phyloP scores from a whole-genome alignment of 176 grass and related monocot genomes.

The Otatea glauca region DNA sequence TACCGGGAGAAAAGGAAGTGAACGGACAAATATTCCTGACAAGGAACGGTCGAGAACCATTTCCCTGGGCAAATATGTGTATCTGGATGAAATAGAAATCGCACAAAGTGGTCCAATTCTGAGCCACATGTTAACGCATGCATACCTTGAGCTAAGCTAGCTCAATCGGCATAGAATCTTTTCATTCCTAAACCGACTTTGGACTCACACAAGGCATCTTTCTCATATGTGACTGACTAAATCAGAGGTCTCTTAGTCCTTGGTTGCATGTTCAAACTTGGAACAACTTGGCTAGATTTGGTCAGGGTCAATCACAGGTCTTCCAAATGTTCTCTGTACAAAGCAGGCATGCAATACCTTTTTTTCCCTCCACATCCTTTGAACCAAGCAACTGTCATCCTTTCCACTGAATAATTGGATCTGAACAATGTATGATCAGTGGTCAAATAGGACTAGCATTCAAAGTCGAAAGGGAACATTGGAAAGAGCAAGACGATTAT shows the following conservation, averaged over 20 bases:
- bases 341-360: background rate
- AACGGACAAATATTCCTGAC: background rate
- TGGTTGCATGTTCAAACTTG: background rate
- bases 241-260: background rate
- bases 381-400: background rate
- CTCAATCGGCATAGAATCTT: background rate
- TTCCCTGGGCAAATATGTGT: background rate
- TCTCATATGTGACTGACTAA: background rate
- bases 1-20: background rate
- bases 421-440: background rate
- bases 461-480: slow-evolving; percentile 18
- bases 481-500: background rate
- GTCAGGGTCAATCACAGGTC: background rate
- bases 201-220: background rate
- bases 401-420: background rate
- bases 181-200: background rate
- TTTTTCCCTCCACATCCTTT: background rate
- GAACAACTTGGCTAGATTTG: background rate
- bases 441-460: background rate
- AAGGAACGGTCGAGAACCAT: background rate
- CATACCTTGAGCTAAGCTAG: background rate
- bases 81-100: background rate
- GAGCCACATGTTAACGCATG: background rate
- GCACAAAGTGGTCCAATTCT: background rate
- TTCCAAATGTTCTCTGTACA: background rate